phyloP scores from a whole-genome alignment of 2,329 filamentous ascomycete genomes.

The Cladosporium sp. region DNA sequence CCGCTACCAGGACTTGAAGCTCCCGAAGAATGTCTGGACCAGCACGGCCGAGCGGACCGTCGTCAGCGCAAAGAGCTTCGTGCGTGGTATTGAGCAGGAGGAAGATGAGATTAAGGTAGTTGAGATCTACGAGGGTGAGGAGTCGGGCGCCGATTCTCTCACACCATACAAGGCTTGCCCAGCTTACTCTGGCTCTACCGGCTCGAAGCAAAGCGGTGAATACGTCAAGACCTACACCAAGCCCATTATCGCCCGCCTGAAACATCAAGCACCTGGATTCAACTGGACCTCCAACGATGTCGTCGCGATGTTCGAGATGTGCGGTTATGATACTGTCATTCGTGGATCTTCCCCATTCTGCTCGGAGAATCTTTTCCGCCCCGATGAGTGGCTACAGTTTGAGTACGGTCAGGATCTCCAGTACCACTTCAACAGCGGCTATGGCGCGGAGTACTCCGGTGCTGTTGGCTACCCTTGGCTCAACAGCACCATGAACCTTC shows the following conservation, averaged over 20 bases:
- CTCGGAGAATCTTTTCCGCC: slow-evolving; percentile 58
- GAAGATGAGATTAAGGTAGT: slow-evolving; percentile 57
- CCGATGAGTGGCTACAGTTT: slow-evolving; percentile 62
- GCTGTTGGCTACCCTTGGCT: slow-evolving; percentile 66
- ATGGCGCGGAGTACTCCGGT: slow-evolving; percentile 59
- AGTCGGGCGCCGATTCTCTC: slow-evolving; percentile 60
- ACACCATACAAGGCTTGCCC: slow-evolving; percentile 67
- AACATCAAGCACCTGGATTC: slow-evolving; percentile 55
- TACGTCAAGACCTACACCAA: slow-evolving; percentile 55
- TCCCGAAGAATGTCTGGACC: slow-evolving; percentile 60
- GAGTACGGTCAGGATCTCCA: slow-evolving; percentile 68
- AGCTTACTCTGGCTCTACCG: slow-evolving; percentile 59
- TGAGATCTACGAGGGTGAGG: slow-evolving; percentile 56
- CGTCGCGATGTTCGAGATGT: slow-evolving; percentile 68
- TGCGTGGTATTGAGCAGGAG: slow-evolving; percentile 56
- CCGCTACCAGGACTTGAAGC: slow-evolving; percentile 56
- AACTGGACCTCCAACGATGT: slow-evolving; percentile 65
- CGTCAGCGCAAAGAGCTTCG: slow-evolving; percentile 59
- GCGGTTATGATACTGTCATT: slow-evolving; percentile 70
- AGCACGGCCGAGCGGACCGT: slow-evolving; percentile 63
- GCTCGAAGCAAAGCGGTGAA: slow-evolving; percentile 52
- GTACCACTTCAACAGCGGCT: slow-evolving; percentile 69
- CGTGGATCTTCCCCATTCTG: slow-evolving; percentile 65
- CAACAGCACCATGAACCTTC: slow-evolving; percentile 57
- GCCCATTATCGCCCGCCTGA: slow-evolving; percentile 60